Evolutionary conservation across 208 protist genomes (phyloP).

Genomic region (Wallacemonas sp.): DNA sequence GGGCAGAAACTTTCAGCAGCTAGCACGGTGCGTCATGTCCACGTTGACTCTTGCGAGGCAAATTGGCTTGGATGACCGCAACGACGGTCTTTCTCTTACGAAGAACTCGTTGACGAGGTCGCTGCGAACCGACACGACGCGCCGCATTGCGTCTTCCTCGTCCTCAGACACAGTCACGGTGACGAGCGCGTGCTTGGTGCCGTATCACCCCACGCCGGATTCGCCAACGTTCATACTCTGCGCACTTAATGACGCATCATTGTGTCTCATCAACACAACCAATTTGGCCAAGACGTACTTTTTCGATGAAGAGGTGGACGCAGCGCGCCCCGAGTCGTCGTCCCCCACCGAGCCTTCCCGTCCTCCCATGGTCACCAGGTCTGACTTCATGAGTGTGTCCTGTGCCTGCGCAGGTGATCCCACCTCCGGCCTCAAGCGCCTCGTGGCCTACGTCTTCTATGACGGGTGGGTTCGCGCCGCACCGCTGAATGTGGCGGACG

Average conservation of each 20-base stretch:
- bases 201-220: conserved; percentile 23
- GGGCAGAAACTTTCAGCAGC: too few relatives aligned
- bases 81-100: conserved; percentile 48
- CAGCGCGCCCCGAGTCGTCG: not conserved
- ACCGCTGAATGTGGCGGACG: conserved; percentile 1
- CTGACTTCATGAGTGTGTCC: not conserved
- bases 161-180: conserved; percentile 41
- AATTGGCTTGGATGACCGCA: conserved; percentile 35
- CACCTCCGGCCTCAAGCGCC: not conserved
- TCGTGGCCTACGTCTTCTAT: conserved; percentile 6
- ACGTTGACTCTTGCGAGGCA: conserved; percentile 2
- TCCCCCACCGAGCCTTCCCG: not conserved
- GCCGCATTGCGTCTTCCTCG: conserved; percentile 64
- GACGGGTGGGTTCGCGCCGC: conserved; percentile 1
- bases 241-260: conserved; percentile 56
- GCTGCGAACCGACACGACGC: conserved; percentile 40
- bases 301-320: conserved; percentile 33
- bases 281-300: conserved; percentile 74
- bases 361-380: too few relatives aligned
- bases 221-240: conserved; percentile 54
- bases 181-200: conserved; percentile 56
- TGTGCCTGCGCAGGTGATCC: not conserved
- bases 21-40: not conserved
- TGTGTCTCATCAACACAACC: conserved; percentile 69
- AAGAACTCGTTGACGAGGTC: conserved; percentile 54